These are phyloP conservation scores for Urtica urens DNA, from an alignment of 306 rosid species.

Conservation along the genomic window DNA sequence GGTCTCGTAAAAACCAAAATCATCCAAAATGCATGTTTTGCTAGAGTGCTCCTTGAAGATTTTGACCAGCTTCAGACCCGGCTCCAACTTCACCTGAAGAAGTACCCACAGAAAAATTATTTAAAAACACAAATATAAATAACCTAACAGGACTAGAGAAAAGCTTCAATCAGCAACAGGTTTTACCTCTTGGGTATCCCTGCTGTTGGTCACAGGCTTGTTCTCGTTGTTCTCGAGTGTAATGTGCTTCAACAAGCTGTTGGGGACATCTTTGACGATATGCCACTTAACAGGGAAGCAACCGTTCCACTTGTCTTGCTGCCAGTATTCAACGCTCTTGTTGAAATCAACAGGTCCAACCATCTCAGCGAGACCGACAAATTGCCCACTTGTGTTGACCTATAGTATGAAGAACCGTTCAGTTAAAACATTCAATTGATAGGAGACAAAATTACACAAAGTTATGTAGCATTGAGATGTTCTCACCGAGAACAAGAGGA, in stretches of 20 bases:
- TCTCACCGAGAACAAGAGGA: slow-evolving; percentile 78
- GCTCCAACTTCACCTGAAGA: slow-evolving; percentile 65
- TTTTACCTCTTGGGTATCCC: slow-evolving; percentile 94
- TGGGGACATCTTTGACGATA: slow-evolving; percentile 86
- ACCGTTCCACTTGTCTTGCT: slow-evolving; percentile 98
- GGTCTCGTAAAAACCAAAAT: slow-evolving; percentile 73
- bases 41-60: slow-evolving; percentile 70
- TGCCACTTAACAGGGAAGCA: slow-evolving; percentile 96
- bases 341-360: slow-evolving; percentile 85
- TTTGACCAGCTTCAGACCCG: slow-evolving; percentile 58
- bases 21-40: slow-evolving; percentile 84
- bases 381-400: slow-evolving; percentile 98
- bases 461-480: background rate
- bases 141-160: background rate
- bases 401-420: slow-evolving; percentile 10
- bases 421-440: background rate
- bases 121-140: slow-evolving; percentile 2
- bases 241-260: slow-evolving; percentile 84
- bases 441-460: background rate
- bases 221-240: slow-evolving; percentile 90
- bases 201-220: slow-evolving; percentile 89
- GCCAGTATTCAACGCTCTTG: slow-evolving; percentile 91
- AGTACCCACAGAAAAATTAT: background rate
- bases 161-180: background rate
- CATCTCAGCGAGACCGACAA: slow-evolving; percentile 97